phyloP scores from a whole-genome alignment of 495 filamentous ascomycete species.

The Aspergillus cristatus region DNA sequence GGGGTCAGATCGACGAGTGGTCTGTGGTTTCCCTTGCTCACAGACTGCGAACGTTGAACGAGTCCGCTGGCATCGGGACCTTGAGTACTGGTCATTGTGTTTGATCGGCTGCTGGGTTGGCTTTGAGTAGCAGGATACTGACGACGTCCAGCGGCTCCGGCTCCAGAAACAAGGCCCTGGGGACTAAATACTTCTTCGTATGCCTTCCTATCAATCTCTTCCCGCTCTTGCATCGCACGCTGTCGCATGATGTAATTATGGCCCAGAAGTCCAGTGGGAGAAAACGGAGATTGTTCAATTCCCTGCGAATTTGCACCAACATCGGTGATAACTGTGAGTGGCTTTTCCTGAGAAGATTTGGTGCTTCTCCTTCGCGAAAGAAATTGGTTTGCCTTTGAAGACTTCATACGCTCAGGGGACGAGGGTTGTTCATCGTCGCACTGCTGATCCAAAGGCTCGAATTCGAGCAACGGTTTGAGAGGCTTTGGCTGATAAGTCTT shows the following conservation, averaged over 20 bases:
- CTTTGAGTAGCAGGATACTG: constrained; percentile 5
- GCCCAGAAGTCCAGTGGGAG: constrained; percentile 50
- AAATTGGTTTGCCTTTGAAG: constrained; percentile 14
- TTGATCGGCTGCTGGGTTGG: constrained; percentile 22
- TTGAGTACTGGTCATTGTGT: constrained; percentile 27
- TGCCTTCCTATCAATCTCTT: constrained; percentile 29
- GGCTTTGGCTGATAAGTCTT: constrained; percentile 44
- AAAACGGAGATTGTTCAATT: constrained; percentile 40
- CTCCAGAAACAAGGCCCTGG: constrained; percentile 13
- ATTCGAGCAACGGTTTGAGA: constrained; percentile 47
- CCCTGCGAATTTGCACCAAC: constrained; percentile 12
- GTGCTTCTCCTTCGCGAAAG: constrained; percentile 30
- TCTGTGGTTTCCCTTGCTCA: constrained; percentile 36
- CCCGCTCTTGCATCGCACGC: constrained; percentile 43
- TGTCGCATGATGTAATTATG: constrained; percentile 55
- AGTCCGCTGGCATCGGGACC: constrained; percentile 14
- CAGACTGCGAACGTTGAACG: constrained; percentile 20
- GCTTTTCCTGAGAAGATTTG: constrained; percentile 33
- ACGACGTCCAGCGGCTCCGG: constrained; percentile 5
- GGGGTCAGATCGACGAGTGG: constrained; percentile 73
- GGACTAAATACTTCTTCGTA: constrained; percentile 19
- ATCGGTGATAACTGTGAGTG: constrained; percentile 13
- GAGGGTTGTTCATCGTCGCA: constrained; percentile 5
- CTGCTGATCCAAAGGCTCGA: constrained; percentile 35
- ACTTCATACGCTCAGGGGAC: constrained; percentile 11